These are phyloP conservation scores for Lasiodiplodia sp. DNA, from an alignment of 2,329 filamentous ascomycete species.

Conservation along the genomic window DNA sequence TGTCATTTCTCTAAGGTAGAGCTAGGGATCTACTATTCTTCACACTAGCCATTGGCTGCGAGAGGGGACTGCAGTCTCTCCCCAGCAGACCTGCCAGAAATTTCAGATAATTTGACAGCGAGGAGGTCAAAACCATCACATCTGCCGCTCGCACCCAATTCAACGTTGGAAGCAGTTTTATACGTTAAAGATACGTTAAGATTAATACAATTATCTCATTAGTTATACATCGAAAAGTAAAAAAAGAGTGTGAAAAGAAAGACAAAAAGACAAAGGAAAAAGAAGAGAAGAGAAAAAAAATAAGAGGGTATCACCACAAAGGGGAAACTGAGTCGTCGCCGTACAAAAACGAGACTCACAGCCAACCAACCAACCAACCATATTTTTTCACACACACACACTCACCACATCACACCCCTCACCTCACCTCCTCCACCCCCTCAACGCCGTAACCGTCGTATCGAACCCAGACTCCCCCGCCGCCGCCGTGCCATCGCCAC, in stretches of 20 bases:
- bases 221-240: background rate
- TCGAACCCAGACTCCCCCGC: background rate
- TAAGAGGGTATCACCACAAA: background rate
- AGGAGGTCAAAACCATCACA: no score
- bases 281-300: background rate
- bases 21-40: no score
- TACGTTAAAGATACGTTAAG: background rate
- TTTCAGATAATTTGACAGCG: no score
- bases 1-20: no score
- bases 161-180: no score
- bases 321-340: no score
- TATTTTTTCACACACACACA: background rate
- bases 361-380: no score
- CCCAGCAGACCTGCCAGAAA: no score
- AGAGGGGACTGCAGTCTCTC: no score
- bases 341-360: no score
- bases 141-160: no score
- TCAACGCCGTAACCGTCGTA: background rate
- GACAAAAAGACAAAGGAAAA: background rate
- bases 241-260: background rate
- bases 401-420: background rate
- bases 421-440: background rate
- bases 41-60: no score
- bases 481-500: background rate
- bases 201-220: background rate